These are phyloP conservation scores for Jatropha curcas DNA, from an alignment of 345 rosid genomes.

Conservation along the genomic window DNA sequence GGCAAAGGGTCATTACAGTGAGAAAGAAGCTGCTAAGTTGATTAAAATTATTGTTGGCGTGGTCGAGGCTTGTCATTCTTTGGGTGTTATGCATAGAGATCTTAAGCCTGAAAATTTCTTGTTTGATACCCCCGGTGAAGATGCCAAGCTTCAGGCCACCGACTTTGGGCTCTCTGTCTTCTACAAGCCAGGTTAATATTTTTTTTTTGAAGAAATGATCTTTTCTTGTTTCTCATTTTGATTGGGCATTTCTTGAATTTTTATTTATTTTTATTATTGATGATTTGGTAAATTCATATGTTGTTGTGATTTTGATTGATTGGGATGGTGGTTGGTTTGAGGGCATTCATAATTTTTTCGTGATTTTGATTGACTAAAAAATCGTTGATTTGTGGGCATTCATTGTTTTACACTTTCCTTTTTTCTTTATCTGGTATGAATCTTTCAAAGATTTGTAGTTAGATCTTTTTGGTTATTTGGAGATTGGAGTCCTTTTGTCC, in stretches of 20 bases:
- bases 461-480: background rate
- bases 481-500: background rate
- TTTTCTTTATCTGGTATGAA: background rate
- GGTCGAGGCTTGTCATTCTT: conserved; percentile 91
- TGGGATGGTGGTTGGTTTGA: background rate
- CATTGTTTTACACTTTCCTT: background rate
- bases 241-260: background rate
- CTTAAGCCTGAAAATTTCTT: conserved; percentile 98
- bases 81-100: conserved; percentile 98
- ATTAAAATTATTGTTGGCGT: conserved; percentile 86
- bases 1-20: conserved; percentile 88
- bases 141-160: conserved; percentile 82
- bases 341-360: background rate
- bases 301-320: background rate
- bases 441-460: background rate
- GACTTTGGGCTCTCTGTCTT: conserved; percentile 93
- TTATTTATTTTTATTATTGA: background rate
- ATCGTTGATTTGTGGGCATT: background rate
- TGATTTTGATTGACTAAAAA: background rate
- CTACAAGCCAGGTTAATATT: conserved; percentile 80
- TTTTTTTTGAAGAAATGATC: background rate
- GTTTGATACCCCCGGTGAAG: conserved; percentile 68
- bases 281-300: too few species aligned
- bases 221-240: too few species aligned
- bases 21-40: conserved; percentile 81